These are phyloP conservation scores for Hypericum perforatum DNA, from an alignment of 345 rosid species.

Conservation along the genomic window DNA sequence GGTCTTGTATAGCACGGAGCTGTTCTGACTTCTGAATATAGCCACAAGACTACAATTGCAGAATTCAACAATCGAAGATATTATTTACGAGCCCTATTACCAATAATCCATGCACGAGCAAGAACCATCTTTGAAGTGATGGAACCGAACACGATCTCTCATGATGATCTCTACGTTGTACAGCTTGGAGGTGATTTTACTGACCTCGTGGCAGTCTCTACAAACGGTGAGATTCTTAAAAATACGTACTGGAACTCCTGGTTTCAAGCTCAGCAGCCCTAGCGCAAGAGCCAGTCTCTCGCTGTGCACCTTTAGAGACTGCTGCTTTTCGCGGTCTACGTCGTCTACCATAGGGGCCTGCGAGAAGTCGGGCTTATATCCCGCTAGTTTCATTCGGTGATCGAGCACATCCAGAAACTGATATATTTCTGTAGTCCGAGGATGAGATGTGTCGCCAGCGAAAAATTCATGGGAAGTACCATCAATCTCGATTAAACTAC, in stretches of 20 bases:
- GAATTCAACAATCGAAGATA: too few species aligned
- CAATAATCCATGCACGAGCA: slow-evolving; percentile 78
- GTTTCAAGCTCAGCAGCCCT: slow-evolving; percentile 52
- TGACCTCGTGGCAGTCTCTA: slow-evolving; percentile 63
- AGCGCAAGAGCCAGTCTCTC: slow-evolving; percentile 78
- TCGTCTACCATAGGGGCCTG: slow-evolving; percentile 50
- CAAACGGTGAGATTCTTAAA: slow-evolving; percentile 78
- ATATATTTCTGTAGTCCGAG: slow-evolving; percentile 48
- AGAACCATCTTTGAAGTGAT: slow-evolving; percentile 60
- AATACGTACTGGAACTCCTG: slow-evolving; percentile 49
- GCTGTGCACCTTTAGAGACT: slow-evolving; percentile 53
- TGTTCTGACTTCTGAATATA: too few species aligned
- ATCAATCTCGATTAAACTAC: slow-evolving; percentile 67
- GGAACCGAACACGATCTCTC: slow-evolving; percentile 66
- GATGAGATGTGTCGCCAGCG: slow-evolving; percentile 75
- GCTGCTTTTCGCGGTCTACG: slow-evolving; percentile 28
- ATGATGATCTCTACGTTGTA: slow-evolving; percentile 58
- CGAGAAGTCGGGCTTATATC: slow-evolving; percentile 43
- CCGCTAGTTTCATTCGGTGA: slow-evolving; percentile 29
- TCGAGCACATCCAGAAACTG: slow-evolving; percentile 43
- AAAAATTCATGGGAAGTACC: slow-evolving; percentile 66
- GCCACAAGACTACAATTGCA: too few species aligned
- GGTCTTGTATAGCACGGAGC: too few species aligned
- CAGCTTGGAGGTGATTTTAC: slow-evolving; percentile 49
- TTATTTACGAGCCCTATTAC: slow-evolving; percentile 19